These are phyloP conservation scores for Scytalidium lignicola DNA, from an alignment of 2,329 filamentous ascomycete genomes.

Conservation along the genomic window DNA sequence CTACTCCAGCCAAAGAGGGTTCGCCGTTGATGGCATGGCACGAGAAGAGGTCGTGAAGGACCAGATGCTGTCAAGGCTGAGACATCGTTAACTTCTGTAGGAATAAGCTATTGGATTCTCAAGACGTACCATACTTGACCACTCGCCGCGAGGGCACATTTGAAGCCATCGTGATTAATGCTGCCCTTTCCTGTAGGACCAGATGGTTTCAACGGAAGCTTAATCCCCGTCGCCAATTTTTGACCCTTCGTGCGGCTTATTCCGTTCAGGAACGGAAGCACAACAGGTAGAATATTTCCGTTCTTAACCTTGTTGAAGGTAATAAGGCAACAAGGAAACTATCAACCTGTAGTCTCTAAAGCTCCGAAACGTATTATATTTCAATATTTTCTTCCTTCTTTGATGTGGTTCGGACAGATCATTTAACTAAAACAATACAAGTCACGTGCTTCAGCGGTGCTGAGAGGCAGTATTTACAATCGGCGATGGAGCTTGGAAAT, in stretches of 20 bases:
- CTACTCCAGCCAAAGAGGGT: constrained; percentile 14
- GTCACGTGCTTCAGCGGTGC: background rate
- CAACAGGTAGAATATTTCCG: background rate
- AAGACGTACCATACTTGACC: constrained; percentile 50
- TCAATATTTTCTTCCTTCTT: too few relatives aligned
- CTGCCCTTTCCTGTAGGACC: constrained; percentile 2
- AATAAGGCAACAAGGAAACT: too few relatives aligned
- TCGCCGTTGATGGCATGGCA: constrained; percentile 21
- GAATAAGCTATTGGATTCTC: constrained; percentile 19
- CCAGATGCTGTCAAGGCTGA: constrained; percentile 25
- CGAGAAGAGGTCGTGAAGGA: constrained; percentile 33
- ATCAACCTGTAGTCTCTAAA: too few relatives aligned
- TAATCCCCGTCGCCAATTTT: background rate
- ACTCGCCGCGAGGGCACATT: constrained; percentile 59
- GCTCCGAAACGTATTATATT: too few relatives aligned
- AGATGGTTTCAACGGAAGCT: background rate
- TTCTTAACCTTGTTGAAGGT: too few relatives aligned
- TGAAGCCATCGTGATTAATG: constrained; percentile 51
- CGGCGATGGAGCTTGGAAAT: background rate
- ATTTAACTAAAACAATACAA: background rate
- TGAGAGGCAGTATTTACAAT: background rate
- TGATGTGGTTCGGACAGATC: background rate
- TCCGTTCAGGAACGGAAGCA: background rate
- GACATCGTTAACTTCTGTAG: constrained; percentile 10
- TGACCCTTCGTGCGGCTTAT: background rate